phyloP scores from a whole-genome alignment of 495 filamentous ascomycete genomes.

The Bombardia bombarda region DNA sequence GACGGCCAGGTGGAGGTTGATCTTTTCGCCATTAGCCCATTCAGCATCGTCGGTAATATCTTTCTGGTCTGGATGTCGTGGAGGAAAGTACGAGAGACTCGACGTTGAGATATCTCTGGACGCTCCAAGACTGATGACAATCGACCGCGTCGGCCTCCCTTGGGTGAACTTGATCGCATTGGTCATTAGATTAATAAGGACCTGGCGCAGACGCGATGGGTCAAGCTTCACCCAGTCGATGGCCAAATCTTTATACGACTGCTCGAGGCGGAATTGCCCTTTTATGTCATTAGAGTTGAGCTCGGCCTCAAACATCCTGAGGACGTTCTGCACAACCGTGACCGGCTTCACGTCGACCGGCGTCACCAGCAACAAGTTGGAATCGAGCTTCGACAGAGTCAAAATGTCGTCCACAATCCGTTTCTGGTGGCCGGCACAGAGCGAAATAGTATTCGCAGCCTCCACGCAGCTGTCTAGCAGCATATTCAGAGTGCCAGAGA shows the following conservation, averaged over 20 bases:
- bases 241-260: slow-evolving; percentile 51
- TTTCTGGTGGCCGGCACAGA: slow-evolving; percentile 78
- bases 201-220: slow-evolving; percentile 68
- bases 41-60: slow-evolving; percentile 49
- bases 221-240: slow-evolving; percentile 76
- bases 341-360: slow-evolving; percentile 67
- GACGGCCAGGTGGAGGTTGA: slow-evolving; percentile 69
- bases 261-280: slow-evolving; percentile 58
- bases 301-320: slow-evolving; percentile 82
- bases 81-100: slow-evolving; percentile 46
- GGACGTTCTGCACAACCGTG: slow-evolving; percentile 54
- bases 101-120: slow-evolving; percentile 45
- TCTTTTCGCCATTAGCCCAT: slow-evolving; percentile 60
- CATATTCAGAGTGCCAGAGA: slow-evolving; percentile 7
- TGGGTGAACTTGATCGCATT: slow-evolving; percentile 80
- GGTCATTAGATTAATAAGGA: slow-evolving; percentile 69
- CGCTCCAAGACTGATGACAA: slow-evolving; percentile 63
- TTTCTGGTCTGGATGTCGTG: slow-evolving; percentile 37
- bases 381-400: slow-evolving; percentile 79
- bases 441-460: slow-evolving; percentile 72
- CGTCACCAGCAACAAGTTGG: slow-evolving; percentile 65
- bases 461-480: slow-evolving; percentile 54
- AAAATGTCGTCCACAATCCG: slow-evolving; percentile 74
- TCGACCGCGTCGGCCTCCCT: slow-evolving; percentile 47
- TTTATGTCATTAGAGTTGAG: slow-evolving; percentile 62